Evolutionary conservation across 805 yeast species (phyloP), one percentile per base, ranked within the genome.

Genomic region (Starmerella cellae): DNA sequence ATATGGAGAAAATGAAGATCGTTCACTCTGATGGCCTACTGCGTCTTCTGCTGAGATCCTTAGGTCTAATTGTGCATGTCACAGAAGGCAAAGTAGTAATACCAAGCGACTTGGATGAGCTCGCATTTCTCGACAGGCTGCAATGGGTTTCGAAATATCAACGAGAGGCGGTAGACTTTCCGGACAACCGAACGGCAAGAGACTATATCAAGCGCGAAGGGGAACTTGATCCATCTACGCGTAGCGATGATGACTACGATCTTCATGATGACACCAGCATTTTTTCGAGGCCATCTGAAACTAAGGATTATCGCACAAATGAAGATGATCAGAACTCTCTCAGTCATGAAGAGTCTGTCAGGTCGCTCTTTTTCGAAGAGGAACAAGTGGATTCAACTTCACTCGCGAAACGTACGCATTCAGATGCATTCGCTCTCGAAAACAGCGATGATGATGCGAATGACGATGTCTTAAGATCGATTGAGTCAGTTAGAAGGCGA

Each of bases 11-110:
- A 16, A 48, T 49, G 42, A 56, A 49, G n/a, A 48, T 53, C 11
- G 49, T 73, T 5, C 63, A 70, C 19, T 65, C 64, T 17, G 73
- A 76, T 42, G 68, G 75, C 2, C 62, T 69, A 39, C 43, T 73
- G 16, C 57, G 82, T 27, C 59, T 73, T 24, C 55, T 77, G 16
- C 57, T 77, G 39, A 55, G 57, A 9, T 50, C 65, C 4, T 55
- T 72, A 18, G 79, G 78, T 2, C 6, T 70, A 68, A 1, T 61
- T 49, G 21, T 56, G 57, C 31, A 44, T 29, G 39, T 43, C 10
- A 5, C 55, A 66, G 24, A 63, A 59, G 24, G 71, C 64, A 35
- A 53, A 53, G 3, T 72, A 70, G 52, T 62, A 14, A 53, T 76
- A 13, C 68, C 66, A 1, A 42, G 53, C 0, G 39, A 56, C 1